A percentile compares a stretch with the other conserved stretches of the same genome.
These are phyloP conservation scores for Balansia obtecta DNA, from an alignment of 2,329 filamentous ascomycete species.

Conservation along the genomic window DNA sequence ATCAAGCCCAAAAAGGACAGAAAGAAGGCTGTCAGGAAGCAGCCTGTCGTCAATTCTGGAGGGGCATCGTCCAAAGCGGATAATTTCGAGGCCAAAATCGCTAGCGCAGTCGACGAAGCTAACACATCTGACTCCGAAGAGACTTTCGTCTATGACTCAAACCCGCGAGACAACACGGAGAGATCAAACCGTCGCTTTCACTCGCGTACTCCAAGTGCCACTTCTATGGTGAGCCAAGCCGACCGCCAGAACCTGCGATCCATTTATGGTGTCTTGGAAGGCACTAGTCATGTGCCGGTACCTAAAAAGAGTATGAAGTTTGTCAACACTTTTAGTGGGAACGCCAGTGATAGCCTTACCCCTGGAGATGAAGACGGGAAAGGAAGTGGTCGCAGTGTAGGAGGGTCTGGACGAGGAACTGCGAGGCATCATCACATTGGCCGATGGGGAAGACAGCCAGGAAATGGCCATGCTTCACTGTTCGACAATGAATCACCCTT, in stretches of 20 bases:
- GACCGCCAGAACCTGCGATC: constrained; percentile 48
- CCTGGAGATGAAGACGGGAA: constrained; percentile 56
- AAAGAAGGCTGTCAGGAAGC: constrained; percentile 66
- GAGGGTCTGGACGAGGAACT: constrained; percentile 51
- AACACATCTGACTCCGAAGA: constrained; percentile 96
- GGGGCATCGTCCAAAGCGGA: constrained; percentile 88
- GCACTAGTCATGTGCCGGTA: constrained; percentile 27
- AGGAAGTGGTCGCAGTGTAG: constrained; percentile 46
- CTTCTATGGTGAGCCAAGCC: constrained; percentile 64
- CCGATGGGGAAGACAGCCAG: constrained; percentile 59
- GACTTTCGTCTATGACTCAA: constrained; percentile 98
- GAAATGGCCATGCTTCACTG: constrained; percentile 56
- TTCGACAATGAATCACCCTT: constrained; percentile 73
- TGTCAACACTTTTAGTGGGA: constrained; percentile 62
- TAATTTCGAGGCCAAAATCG: constrained; percentile 94
- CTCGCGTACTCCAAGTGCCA: constrained; percentile 87
- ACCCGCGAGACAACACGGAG: constrained; percentile 59
- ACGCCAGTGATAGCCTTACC: constrained; percentile 35
- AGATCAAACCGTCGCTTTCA: constrained; percentile 62
- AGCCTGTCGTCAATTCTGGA: constrained; percentile 55
- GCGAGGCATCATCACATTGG: constrained; percentile 61
- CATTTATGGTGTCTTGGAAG: constrained; percentile 57
- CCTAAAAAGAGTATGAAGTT: constrained; percentile 94
- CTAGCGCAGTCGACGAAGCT: constrained; percentile 88
- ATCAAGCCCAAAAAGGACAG: constrained; percentile 91